Evolutionary conservation across 2,329 filamentous ascomycete genomes (phyloP).

Genomic region (Grosmannia serpens): DNA sequence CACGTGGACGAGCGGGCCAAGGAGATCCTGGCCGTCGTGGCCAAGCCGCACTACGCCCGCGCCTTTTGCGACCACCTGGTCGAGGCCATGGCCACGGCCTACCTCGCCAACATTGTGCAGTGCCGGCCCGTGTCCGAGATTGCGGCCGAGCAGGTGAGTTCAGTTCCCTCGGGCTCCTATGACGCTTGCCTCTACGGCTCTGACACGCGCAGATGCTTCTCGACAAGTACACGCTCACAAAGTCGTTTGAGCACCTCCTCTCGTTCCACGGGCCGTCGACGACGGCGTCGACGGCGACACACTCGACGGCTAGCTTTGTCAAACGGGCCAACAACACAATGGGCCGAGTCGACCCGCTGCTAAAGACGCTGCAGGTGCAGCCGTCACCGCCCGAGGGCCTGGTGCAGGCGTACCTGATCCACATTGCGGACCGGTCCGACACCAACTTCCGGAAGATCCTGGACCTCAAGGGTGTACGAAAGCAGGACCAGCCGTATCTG

Average conservation of each 20-base stretch:
- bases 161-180: constrained; percentile 10
- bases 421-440: constrained; percentile 88
- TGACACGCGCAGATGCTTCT: constrained; percentile 62
- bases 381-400: constrained; percentile 84
- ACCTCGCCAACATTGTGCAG: constrained; percentile 73
- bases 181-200: constrained; percentile 9
- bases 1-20: constrained; percentile 59
- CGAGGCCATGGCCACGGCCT: constrained; percentile 69
- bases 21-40: constrained; percentile 65
- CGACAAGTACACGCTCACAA: constrained; percentile 83
- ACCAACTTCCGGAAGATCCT: constrained; percentile 93
- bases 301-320: constrained; percentile 50
- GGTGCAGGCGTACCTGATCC: constrained; percentile 94
- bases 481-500: constrained; percentile 69
- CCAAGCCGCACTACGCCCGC: constrained; percentile 86
- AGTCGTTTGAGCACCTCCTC: constrained; percentile 62
- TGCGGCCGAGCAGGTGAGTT: constrained; percentile 72
- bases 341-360: constrained; percentile 76
- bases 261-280: constrained; percentile 40
- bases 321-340: constrained; percentile 80
- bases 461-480: constrained; percentile 86
- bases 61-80: constrained; percentile 96
- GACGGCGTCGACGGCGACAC: constrained; percentile 15
- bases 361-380: constrained; percentile 94
- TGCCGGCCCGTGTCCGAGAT: constrained; percentile 88